Conservation (phyloP, 805 yeast genomes). For the Ogataea paraovalis region DNA sequence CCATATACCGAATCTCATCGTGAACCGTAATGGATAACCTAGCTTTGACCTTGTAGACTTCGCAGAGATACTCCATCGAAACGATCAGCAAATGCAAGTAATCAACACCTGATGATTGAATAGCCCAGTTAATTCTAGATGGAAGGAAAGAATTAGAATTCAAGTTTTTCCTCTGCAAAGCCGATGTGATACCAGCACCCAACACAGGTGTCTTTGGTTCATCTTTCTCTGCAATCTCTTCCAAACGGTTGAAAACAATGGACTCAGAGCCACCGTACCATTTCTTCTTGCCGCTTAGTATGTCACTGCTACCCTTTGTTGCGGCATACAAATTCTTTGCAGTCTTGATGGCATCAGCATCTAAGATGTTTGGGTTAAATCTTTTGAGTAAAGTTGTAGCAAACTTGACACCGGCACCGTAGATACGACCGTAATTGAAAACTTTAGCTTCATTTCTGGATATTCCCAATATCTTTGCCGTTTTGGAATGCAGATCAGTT, state of each 20-base stretch:
- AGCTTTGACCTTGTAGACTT: constrained; percentile 64
- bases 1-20: constrained; percentile 86
- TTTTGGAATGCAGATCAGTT: constrained; percentile 92
- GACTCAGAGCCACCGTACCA: constrained; percentile 95
- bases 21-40: constrained; percentile 86
- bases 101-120: constrained; percentile 97
- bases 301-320: constrained; percentile 68
- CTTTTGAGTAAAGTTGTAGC: constrained; percentile 81
- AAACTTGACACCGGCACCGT: constrained; percentile 94
- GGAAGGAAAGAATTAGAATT: constrained; percentile 69
- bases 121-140: constrained; percentile 94
- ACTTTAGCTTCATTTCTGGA: constrained; percentile 89
- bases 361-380: constrained; percentile 69
- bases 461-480: constrained; percentile 86
- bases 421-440: constrained; percentile 94
- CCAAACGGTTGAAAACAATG: constrained; percentile 83
- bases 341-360: constrained; percentile 57
- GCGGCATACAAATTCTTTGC: constrained; percentile 69
- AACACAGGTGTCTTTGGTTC: constrained; percentile 85
- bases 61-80: constrained; percentile 79
- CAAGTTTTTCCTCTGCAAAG: constrained; percentile 64
- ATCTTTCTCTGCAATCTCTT: constrained; percentile 77
- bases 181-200: constrained; percentile 90
- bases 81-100: constrained; percentile 81
- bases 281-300: constrained; percentile 23